phyloP scores from a whole-genome alignment of 2,329 filamentous ascomycete species.

The Fusarium dimerum region DNA sequence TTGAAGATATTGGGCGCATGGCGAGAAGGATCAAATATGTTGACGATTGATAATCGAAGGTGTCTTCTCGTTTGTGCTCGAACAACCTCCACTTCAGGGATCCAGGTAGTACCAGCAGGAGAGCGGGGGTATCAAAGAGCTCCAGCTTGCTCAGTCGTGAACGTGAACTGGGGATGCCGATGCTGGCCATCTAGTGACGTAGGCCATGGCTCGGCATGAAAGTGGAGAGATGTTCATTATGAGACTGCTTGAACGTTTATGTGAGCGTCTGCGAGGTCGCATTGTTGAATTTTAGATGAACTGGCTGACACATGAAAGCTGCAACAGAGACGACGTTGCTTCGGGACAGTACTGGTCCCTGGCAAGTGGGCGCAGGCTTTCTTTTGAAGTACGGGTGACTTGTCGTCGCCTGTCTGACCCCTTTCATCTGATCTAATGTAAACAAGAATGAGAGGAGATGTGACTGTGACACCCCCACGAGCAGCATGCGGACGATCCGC shows the following conservation, averaged over 20 bases:
- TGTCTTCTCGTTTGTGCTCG: neutral
- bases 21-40: too few relatives aligned
- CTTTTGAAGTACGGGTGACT: conserved; percentile 1
- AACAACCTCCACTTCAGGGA: neutral
- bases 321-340: too few relatives aligned
- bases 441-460: conserved; percentile 1
- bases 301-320: too few relatives aligned
- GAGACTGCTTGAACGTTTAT: neutral
- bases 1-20: too few relatives aligned
- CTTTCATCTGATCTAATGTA: conserved; percentile 16
- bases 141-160: conserved; percentile 7
- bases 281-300: too few relatives aligned
- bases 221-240: conserved; percentile 6
- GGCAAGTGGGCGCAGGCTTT: neutral
- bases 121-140: neutral
- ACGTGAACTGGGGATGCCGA: conserved; percentile 18
- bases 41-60: too few relatives aligned
- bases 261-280: too few relatives aligned
- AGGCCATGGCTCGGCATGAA: conserved; percentile 14
- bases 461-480: conserved; percentile 7
- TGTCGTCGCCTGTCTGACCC: conserved; percentile 10
- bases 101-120: neutral
- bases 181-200: conserved; percentile 21
- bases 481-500: conserved; percentile 8
- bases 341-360: neutral